A percentile compares a stretch with the other conserved stretches of the same genome.
Evolutionary conservation across 306 rosid genomes (phyloP).

Genomic region (Acacia melanoxylon): DNA sequence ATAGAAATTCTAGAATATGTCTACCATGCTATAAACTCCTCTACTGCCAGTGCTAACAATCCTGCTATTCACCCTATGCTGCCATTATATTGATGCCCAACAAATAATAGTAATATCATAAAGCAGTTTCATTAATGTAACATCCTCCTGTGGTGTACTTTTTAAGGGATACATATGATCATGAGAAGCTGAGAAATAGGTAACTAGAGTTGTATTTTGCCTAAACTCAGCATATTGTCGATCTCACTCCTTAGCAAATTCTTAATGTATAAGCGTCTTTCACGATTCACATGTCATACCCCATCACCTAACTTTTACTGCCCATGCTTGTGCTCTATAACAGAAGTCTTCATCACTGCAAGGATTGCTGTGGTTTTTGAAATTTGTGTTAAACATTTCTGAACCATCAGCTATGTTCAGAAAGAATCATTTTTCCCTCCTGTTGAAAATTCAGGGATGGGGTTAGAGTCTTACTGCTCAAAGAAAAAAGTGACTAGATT

Average conservation of each 20-base stretch:
- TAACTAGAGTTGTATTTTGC: neutral
- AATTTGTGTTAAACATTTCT: neutral
- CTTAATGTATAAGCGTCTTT: neutral
- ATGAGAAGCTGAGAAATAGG: neutral
- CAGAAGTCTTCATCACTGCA: neutral
- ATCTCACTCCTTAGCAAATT: neutral
- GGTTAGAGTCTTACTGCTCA: neutral
- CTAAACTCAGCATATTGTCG: neutral
- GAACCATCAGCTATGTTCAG: neutral
- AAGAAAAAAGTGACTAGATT: neutral
- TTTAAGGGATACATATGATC: neutral
- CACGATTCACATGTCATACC: neutral
- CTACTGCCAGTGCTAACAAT: neutral
- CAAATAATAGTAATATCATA: neutral
- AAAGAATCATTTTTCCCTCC: neutral
- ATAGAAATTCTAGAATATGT: neutral
- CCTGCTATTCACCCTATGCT: neutral
- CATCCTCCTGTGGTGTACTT: neutral
- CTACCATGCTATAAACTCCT: neutral
- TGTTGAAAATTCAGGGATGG: no score
- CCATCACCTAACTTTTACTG: neutral
- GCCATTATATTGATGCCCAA: neutral
- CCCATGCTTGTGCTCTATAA: neutral
- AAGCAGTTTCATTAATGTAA: neutral
- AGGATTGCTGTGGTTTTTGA: neutral